Conservation (phyloP, 2,329 filamentous ascomycete species). For the Colletotrichum coccodes region DNA sequence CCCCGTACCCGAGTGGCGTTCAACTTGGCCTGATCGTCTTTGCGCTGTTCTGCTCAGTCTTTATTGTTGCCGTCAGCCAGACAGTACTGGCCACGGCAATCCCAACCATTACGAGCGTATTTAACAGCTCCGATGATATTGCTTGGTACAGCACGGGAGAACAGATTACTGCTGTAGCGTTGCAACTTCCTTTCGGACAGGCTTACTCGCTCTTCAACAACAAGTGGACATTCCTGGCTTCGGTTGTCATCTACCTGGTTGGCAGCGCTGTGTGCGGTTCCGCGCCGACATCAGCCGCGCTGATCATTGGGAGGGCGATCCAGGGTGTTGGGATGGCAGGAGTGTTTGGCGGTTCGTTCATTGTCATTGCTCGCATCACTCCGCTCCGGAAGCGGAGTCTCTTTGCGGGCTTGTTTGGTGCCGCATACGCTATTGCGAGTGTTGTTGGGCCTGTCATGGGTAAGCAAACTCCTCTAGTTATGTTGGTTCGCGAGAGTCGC, state of each 20-base stretch:
- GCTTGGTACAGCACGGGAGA: constrained; percentile 46
- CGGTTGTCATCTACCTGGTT: constrained; percentile 37
- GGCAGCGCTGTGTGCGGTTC: constrained; percentile 37
- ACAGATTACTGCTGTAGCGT: constrained; percentile 37
- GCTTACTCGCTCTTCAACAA: constrained; percentile 42
- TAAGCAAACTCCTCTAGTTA: background rate
- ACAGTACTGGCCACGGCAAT: constrained; percentile 50
- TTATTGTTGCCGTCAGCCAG: background rate
- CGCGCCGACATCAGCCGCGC: constrained; percentile 41
- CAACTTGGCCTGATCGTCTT: background rate
- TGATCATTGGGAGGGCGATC: constrained; percentile 49
- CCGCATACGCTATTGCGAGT: constrained; percentile 49
- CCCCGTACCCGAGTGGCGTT: background rate
- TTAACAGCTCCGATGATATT: constrained; percentile 52
- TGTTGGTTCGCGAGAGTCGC: background rate
- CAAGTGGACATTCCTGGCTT: constrained; percentile 39
- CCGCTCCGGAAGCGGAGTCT: constrained; percentile 44
- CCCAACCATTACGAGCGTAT: constrained; percentile 44
- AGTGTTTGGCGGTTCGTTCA: constrained; percentile 44
- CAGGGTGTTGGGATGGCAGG: constrained; percentile 48
- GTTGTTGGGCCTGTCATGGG: constrained; percentile 38
- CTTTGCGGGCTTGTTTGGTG: constrained; percentile 49
- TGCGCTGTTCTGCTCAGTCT: background rate
- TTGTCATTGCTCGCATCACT: constrained; percentile 50
- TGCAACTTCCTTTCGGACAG: constrained; percentile 39